Conservation (phyloP, 2,329 filamentous ascomycete species). For the Diplocarpon mali region DNA sequence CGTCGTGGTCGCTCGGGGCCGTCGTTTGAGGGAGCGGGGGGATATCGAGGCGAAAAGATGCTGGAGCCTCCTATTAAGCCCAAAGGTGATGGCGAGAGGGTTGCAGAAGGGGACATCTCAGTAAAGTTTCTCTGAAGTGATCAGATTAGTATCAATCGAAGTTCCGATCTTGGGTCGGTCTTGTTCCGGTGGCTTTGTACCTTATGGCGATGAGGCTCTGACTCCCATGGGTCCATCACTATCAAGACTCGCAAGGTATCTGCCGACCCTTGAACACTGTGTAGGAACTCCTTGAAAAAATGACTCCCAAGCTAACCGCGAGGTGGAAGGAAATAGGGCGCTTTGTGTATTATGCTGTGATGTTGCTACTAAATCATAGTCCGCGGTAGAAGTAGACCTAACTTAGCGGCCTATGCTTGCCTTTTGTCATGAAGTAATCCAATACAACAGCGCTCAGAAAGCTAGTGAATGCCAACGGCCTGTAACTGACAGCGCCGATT, state of each 20-base stretch:
- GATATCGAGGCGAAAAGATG: slow-evolving; percentile 6
- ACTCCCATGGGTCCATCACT: slow-evolving; percentile 18
- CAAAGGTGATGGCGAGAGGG: slow-evolving; percentile 22
- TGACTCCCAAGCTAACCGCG: too few relatives aligned
- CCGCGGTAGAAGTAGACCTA: too few relatives aligned
- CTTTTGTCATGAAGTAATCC: too few relatives aligned
- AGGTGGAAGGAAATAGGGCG: too few relatives aligned
- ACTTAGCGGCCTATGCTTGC: too few relatives aligned
- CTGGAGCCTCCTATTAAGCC: slow-evolving; percentile 13
- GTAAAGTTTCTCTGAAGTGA: slow-evolving; percentile 20
- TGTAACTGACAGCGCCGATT: too few relatives aligned
- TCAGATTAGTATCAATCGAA: slow-evolving; percentile 7
- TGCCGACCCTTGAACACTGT: neutral
- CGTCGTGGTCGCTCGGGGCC: slow-evolving; percentile 14
- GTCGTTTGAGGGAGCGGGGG: slow-evolving; percentile 6
- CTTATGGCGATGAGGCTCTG: slow-evolving; percentile 19
- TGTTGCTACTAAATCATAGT: too few relatives aligned
- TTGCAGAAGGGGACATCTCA: slow-evolving; percentile 23
- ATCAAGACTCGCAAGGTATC: neutral
- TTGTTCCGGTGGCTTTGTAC: slow-evolving; percentile 6
- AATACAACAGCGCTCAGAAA: too few relatives aligned
- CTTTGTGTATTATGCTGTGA: too few relatives aligned
- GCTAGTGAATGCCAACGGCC: too few relatives aligned
- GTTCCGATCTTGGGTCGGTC: neutral
- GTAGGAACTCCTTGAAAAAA: neutral